A percentile compares a stretch with the other conserved stretches of the same genome.
Conservation (phyloP, 164 flowering plant genomes). For the Magnolia changhungtana region DNA sequence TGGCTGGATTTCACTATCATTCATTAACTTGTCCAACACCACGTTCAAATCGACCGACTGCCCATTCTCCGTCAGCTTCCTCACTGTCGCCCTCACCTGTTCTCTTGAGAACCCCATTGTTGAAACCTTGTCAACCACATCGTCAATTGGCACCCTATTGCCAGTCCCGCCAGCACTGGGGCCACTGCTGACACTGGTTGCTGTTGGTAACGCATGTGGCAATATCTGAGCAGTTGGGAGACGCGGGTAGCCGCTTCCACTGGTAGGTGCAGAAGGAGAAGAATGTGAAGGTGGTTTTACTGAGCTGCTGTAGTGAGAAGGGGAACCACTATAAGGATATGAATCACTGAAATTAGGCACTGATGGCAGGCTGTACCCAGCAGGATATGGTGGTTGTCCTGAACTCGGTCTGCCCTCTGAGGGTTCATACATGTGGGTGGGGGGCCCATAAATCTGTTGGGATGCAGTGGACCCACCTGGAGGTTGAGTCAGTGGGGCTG, state of each 20-base stretch:
- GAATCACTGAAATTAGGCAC: conserved; percentile 46
- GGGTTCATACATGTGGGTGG: conserved; percentile 45
- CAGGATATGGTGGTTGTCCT: conserved; percentile 35
- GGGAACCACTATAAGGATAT: conserved; percentile 51
- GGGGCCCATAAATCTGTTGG: conserved; percentile 50
- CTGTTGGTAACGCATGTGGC: conserved; percentile 80
- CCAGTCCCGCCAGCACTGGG: conserved; percentile 62
- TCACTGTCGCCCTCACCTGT: conserved; percentile 72
- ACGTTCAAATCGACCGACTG: conserved; percentile 89
- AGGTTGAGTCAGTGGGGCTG: conserved; percentile 31
- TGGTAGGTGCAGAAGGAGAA: conserved; percentile 34
- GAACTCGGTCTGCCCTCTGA: conserved; percentile 46
- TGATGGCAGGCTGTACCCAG: conserved; percentile 38
- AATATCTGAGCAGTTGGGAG: conserved; percentile 79
- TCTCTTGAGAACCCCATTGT: conserved; percentile 94
- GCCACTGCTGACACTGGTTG: conserved; percentile 46
- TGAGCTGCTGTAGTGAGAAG: conserved; percentile 45
- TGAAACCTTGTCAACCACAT: conserved; percentile 79
- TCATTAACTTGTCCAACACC: conserved; percentile 93
- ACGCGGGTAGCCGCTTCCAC: conserved; percentile 67
- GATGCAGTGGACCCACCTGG: conserved; percentile 43
- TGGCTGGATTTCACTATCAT: conserved; percentile 60
- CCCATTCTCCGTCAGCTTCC: conserved; percentile 82
- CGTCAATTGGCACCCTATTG: conserved; percentile 84
- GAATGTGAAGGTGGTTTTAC: conserved; percentile 45